Percentiles rank a stretch among this genome's conserved stretches.
Conservation (phyloP, 148 eudicot species). For the Heliosperma pusillum region DNA sequence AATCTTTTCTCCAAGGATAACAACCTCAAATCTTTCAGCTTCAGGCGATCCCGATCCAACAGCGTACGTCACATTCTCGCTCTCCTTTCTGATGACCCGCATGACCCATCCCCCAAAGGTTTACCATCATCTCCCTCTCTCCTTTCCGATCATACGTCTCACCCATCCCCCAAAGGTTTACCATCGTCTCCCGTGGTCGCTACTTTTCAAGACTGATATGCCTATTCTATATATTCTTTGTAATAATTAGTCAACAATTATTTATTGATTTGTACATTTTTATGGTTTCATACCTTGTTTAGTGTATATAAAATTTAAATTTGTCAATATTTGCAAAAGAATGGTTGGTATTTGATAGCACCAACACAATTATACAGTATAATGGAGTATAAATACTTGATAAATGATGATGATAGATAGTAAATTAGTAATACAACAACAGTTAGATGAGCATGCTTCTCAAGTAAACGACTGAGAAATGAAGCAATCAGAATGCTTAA, state of each 20-base stretch:
- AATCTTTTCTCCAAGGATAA: constrained; percentile 43
- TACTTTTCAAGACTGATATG: not conserved
- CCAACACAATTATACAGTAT: not conserved
- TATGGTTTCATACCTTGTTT: not conserved
- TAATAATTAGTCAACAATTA: not conserved
- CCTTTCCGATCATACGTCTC: too few relatives aligned
- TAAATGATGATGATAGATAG: constrained; percentile 3
- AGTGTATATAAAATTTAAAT: not conserved
- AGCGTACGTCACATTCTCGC: constrained; percentile 35
- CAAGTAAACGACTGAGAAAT: constrained; percentile 11
- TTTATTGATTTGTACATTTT: not conserved
- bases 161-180: not conserved
- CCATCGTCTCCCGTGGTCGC: not conserved
- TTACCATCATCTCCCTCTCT: too few relatives aligned
- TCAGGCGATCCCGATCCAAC: constrained; percentile 32
- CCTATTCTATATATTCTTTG: not conserved
- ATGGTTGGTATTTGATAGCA: not conserved
- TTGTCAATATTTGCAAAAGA: too few relatives aligned
- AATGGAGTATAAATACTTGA: not conserved
- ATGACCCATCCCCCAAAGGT: constrained; percentile 9
- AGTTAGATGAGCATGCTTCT: constrained; percentile 5
- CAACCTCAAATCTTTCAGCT: constrained; percentile 41
- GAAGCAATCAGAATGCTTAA: constrained; percentile 11
- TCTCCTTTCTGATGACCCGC: constrained; percentile 37
- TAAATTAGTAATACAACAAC: constrained; percentile 28